phyloP scores from a whole-genome alignment of 1,139 yeast species.

The Arxiozyma slooffiae region DNA sequence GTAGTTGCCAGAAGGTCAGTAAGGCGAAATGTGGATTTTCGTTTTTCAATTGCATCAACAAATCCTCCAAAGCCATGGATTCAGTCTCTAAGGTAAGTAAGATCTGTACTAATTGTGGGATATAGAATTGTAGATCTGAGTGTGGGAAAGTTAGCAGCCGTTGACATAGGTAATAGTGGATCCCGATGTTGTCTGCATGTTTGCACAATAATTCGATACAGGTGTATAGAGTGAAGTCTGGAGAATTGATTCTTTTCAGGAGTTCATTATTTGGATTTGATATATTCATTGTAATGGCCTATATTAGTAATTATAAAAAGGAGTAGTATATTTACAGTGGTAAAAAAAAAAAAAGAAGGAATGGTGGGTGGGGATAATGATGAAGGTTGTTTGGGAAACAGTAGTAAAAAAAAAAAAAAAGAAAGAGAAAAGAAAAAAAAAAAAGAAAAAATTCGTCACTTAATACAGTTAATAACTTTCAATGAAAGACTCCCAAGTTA shows the following conservation, averaged over 20 bases:
- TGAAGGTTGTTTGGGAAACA: no score
- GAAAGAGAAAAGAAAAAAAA: no score
- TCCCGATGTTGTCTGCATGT: constrained; percentile 63
- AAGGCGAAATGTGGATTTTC: constrained; percentile 80
- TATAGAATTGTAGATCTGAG: constrained; percentile 72
- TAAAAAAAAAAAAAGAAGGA: no score
- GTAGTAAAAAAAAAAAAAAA: no score
- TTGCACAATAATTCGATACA: constrained; percentile 57
- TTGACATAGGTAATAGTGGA: constrained; percentile 63
- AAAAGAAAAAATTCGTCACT: no score
- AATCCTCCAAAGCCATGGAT: constrained; percentile 83
- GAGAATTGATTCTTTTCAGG: constrained; percentile 45
- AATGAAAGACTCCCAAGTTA: no score
- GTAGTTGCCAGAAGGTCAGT: constrained; percentile 81
- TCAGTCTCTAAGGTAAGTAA: constrained; percentile 77
- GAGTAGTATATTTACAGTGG: no score
- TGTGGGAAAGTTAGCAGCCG: constrained; percentile 51
- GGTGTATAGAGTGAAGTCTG: constrained; percentile 51
- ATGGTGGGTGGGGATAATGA: no score
- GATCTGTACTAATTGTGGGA: constrained; percentile 84
- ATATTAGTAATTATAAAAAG: no score
- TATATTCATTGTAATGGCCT: background rate
- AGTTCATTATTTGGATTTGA: constrained; percentile 33
- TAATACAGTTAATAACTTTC: no score
- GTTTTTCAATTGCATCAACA: constrained; percentile 56